phyloP scores from a whole-genome alignment of 371 early-diverging fungal species.

The Dinochytrium kinnereticum region DNA sequence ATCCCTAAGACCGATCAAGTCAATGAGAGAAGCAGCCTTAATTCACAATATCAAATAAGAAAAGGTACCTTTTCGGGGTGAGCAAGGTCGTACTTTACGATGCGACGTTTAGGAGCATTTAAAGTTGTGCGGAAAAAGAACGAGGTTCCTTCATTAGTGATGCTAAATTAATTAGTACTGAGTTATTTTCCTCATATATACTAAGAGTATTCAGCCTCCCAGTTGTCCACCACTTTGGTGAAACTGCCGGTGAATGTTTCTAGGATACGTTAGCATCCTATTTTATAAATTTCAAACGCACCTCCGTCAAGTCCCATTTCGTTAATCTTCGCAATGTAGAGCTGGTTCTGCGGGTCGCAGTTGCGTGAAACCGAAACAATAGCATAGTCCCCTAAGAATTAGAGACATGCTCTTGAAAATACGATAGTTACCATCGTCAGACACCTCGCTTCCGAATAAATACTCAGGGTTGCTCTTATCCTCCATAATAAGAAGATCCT shows the following conservation, averaged over 20 bases:
- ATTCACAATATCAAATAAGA: background rate
- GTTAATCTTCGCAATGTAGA: conserved; percentile 58
- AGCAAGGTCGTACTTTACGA: conserved; percentile 65
- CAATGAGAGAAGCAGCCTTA: background rate
- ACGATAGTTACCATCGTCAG: conserved; percentile 58
- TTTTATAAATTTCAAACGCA: too few relatives aligned
- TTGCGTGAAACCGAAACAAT: conserved; percentile 48
- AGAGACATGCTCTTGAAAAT: background rate
- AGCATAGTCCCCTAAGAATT: conserved; percentile 46
- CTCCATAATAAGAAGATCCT: background rate
- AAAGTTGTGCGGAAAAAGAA: conserved; percentile 68
- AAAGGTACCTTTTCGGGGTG: conserved; percentile 51
- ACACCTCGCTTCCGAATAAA: conserved; percentile 38
- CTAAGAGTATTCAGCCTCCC: conserved; percentile 57
- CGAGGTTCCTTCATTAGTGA: conserved; percentile 62
- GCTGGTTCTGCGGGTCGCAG: conserved; percentile 58
- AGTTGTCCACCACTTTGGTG: conserved; percentile 49
- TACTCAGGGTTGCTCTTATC: conserved; percentile 50
- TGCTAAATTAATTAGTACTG: conserved; percentile 15
- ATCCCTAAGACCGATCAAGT: conserved; percentile 44
- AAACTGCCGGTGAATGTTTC: too few relatives aligned
- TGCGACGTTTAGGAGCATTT: conserved; percentile 62
- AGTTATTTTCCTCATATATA: too few relatives aligned
- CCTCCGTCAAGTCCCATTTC: conserved; percentile 24
- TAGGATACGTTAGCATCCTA: too few relatives aligned